Percentiles rank a stretch among this genome's conserved stretches.
Conservation (phyloP, 2,329 filamentous ascomycete genomes). For the Bipolaris sorokiniana region DNA sequence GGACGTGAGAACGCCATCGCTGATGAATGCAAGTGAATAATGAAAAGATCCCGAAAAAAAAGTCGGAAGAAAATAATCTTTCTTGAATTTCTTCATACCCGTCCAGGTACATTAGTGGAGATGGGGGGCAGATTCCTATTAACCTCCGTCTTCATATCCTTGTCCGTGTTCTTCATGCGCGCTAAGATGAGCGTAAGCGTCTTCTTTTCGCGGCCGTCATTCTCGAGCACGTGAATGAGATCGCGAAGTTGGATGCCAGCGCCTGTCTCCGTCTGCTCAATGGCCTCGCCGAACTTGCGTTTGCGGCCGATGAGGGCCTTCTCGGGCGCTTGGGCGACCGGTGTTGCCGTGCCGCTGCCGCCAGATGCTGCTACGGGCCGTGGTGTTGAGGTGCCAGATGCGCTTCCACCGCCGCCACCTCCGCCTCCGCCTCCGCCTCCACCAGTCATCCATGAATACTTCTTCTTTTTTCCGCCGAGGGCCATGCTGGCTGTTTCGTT, state of each 20-base stretch:
- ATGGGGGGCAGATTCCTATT: slow-evolving; percentile 13
- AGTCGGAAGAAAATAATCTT: neutral
- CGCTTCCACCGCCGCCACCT: slow-evolving; percentile 44
- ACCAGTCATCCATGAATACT: slow-evolving; percentile 76
- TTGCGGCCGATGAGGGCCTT: slow-evolving; percentile 62
- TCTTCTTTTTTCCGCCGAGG: slow-evolving; percentile 70
- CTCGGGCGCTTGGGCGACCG: slow-evolving; percentile 29
- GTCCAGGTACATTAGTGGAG: slow-evolving; percentile 7
- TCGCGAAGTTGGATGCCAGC: slow-evolving; percentile 84
- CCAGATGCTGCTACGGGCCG: slow-evolving; percentile 34
- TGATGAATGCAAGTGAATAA: slow-evolving; percentile 19
- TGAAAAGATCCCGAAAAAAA: neutral
- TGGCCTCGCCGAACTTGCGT: slow-evolving; percentile 72
- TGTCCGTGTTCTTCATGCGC: slow-evolving; percentile 39
- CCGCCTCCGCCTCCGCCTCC: slow-evolving; percentile 49
- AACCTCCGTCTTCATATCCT: slow-evolving; percentile 28
- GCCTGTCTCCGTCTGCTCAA: slow-evolving; percentile 79
- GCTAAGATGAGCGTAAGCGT: slow-evolving; percentile 50
- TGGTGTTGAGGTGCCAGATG: slow-evolving; percentile 43
- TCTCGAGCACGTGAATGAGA: slow-evolving; percentile 78
- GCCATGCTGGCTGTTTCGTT: slow-evolving; percentile 86
- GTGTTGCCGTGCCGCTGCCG: slow-evolving; percentile 35
- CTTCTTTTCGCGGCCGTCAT: slow-evolving; percentile 72
- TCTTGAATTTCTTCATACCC: neutral
- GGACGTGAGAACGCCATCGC: slow-evolving; percentile 27